Evolutionary conservation across 352 stramenopile genomes (phyloP), one percentile per base, ranked within the genome.

Genomic region (Phytophthora constricta): DNA sequence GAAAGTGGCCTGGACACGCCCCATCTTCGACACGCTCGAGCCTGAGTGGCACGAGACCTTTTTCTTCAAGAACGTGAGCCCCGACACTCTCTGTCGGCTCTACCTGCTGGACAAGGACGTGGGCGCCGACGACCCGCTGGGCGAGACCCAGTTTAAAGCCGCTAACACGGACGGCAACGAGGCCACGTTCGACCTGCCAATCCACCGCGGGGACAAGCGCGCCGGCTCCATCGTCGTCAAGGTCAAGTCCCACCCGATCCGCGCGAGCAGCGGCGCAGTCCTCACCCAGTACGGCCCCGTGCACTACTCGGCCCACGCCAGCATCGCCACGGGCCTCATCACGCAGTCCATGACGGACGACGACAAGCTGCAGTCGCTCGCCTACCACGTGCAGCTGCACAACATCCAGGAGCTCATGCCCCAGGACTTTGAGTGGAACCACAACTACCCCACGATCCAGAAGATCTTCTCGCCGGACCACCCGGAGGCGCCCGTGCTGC

Each of bases 71-170:
- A 79, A 79, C 58, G 72, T 79, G 31, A 53, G 63, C 8, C 62
- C 59, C 17, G 55, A 74, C 59, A 53, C 68, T 11, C 14, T 68
- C 14, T 76, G 68, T 56, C 74, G 73, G 41, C 62, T 80, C 10
- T 77, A 70, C 41, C 48, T 80, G 17, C 26, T 80, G 16, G 72
- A 80, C 53, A 68, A 80, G 59, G 72, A 80, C 47, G 52, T 77
- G 37, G 43, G 63, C 23, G 65, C 31, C 11, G 72, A 80, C 56
- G 72, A 80, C 50, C 55, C 65, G 8, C 52, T 80, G 20, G 73
- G 73, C 22, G 41, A 75, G 45, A 77, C 73, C 25, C 69, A 78
- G 22, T 78, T 77, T 27, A 71, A 43, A 13, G 62, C 69, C 2
- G 46, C 52, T 43, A 75, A 76, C 46, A 80, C 73, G 14, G 65